Evolutionary conservation across 768 basidiomycete species (phyloP), one percentile per base, ranked within the genome.

Genomic region (Pleurotus citrinopileatus): DNA sequence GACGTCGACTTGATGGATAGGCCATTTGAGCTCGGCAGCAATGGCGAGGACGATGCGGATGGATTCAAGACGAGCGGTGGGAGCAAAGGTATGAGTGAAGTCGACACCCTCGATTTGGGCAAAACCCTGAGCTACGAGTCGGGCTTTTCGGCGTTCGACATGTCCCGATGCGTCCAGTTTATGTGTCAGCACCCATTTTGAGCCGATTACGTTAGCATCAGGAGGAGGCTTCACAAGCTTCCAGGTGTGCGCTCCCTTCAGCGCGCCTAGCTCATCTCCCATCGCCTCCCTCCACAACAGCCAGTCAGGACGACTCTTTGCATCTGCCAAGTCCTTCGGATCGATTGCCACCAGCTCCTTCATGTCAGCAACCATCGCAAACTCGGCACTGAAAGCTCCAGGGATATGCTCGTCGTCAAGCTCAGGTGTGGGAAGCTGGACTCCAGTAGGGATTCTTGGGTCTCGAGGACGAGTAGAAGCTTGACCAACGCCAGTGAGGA

Each of bases 401-500:
- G 46, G 46, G 22, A 55, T 42, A 7, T 3, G 22, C 2, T 55
- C 48, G 10, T 5, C 46, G 3, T 50, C 47, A 23, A 37, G n/a
- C 43, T 52, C 53, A 23, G 42, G 42, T 13, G 19, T 58, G 13
- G 52, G 57, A 19, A 59, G 17, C 25, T 57, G 56, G 4, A 61
- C 48, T 26, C 58, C 57, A 1, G 10, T 22, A 7, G 61, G 23
- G 13, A 63, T 42, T 3, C 8, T 10, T 20, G 52, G 27, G 29
- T 57, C 43, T 3, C 43, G 6, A 19, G 44, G 8, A 20, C 19
- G 19, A 19, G 6, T 25, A 13, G 44, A 46, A 17, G 44, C 19
- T 8, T 7, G 6, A 9, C 23, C 44, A 8, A 26, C 27, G 4
- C 44, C 44, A 15, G 8, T 19, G 23, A 46, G 44, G 12, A 46